Conservation (phyloP, 2,329 filamentous ascomycete genomes). For the Tympanopsis confertula region DNA sequence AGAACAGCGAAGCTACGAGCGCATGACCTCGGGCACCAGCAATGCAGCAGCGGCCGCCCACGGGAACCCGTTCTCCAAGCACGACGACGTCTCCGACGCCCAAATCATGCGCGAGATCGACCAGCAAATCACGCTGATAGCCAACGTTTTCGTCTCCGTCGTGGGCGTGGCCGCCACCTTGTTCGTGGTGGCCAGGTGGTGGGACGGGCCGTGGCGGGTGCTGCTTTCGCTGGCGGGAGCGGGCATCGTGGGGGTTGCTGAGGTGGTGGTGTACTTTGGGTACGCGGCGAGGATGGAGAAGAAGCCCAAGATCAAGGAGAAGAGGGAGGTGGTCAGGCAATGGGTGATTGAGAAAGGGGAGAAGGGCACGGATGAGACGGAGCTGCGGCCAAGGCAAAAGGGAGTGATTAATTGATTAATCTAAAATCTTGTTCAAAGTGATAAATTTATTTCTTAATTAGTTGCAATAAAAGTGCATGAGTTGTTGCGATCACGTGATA, state of each 20-base stretch:
- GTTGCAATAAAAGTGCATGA: no score
- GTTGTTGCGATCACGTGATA: no score
- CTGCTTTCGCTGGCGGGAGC: slow-evolving; percentile 63
- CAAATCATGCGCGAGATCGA: slow-evolving; percentile 63
- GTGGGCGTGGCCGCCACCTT: slow-evolving; percentile 66
- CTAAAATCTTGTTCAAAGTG: no score
- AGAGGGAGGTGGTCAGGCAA: slow-evolving; percentile 57
- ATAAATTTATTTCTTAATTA: no score
- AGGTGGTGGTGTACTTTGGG: slow-evolving; percentile 66
- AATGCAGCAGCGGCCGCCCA: slow-evolving; percentile 43
- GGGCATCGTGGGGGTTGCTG: slow-evolving; percentile 59
- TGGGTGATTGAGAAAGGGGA: slow-evolving; percentile 44
- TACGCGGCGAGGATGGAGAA: slow-evolving; percentile 63
- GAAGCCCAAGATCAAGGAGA: slow-evolving; percentile 51
- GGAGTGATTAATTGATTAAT: no score
- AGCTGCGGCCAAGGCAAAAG: no score
- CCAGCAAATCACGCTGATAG: slow-evolving; percentile 70
- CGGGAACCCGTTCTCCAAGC: slow-evolving; percentile 30
- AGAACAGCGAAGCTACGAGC: slow-evolving; percentile 71
- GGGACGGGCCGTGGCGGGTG: slow-evolving; percentile 59
- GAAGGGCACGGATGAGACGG: slow-evolving; percentile 8
- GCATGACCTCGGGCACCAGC: slow-evolving; percentile 57
- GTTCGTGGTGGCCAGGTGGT: slow-evolving; percentile 69
- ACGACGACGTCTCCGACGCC: slow-evolving; percentile 41
- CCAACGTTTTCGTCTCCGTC: slow-evolving; percentile 83